Base-by-base conservation (phyloP, 805 yeast genomes). In the Yamadazyma scolyti region DNA sequence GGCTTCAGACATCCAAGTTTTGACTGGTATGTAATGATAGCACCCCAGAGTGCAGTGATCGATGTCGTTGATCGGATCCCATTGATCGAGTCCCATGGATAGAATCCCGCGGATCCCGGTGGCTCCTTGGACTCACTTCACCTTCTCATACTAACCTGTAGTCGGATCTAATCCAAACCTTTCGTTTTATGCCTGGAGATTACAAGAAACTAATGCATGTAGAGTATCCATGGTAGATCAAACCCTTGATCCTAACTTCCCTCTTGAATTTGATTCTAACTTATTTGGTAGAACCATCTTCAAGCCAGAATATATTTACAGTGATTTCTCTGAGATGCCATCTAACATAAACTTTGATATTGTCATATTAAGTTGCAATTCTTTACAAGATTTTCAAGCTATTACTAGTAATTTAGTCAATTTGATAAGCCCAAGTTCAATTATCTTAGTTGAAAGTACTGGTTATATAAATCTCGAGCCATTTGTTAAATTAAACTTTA, bases 401-500 rank as follows among this genome's bases (percentile, higher is more conserved):
- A 27, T 43, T 10, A 52, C 63, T 28, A 34, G 41, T 11, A 43
- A 36, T 17, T 35, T 64, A 19, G 42, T 36, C 16, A 56, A 58
- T 3, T 52, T 37, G 30, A 36, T 65, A 13, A 39, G 50, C 26
- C 32, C 42, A 6, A 39, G 69, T 51, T 69, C 87, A 16, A 60
- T 77, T 20, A 58, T 83, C 2, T 58, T 82, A 16, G 58, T 83
- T 21, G 94, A 83, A 56, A 72, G 79, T 28, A 75, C 86, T 2
- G 85, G 86, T 4, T 82, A 73, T 49, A 74, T 83, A 34, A 80
- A 80, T 51, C 53, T 83, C 31, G 90, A 83, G 52, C 82, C 84
- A 6, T 82, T 82, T 49, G 69, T 80, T 23, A 65, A 61, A 42
- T 60, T 74, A 51, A 61, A 65, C 12, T 52, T 65, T 34, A 46